Conservation (phyloP, 2,329 filamentous ascomycete genomes). For the Apiospora rasikravindrae region DNA sequence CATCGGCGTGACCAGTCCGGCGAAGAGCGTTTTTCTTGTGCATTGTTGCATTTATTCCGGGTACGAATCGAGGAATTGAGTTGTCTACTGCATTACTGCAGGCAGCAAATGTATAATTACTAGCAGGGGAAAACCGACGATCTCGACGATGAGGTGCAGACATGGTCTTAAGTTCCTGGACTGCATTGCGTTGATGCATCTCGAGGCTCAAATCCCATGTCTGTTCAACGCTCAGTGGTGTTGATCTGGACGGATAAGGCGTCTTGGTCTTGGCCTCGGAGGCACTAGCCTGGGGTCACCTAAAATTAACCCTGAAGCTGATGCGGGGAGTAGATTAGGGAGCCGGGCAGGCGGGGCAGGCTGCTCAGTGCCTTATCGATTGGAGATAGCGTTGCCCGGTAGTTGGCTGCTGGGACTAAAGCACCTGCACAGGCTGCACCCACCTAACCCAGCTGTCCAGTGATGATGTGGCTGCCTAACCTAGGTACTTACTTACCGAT, state of each 20-base stretch:
- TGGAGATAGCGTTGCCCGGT: not conserved
- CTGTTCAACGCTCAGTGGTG: not conserved
- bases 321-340: not conserved
- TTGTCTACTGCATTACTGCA: not conserved
- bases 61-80: not conserved
- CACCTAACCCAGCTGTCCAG: not conserved
- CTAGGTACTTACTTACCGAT: too few relatives aligned
- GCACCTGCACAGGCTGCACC: not conserved
- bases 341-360: not conserved
- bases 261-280: too few relatives aligned
- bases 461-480: conserved; percentile 11
- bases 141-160: not conserved
- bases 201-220: not conserved
- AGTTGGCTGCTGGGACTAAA: not conserved
- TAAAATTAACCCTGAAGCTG: conserved; percentile 1
- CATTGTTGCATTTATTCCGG: not conserved
- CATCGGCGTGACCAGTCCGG: not conserved
- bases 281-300: not conserved
- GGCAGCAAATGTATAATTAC: not conserved
- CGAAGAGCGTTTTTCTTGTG: not conserved
- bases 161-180: not conserved
- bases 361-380: not conserved
- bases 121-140: not conserved
- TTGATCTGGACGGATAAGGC: not conserved
- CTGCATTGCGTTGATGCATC: not conserved